These are phyloP conservation scores for Kazachstania psychrophila DNA, from an alignment of 805 yeast genomes.

Conservation along the genomic window DNA sequence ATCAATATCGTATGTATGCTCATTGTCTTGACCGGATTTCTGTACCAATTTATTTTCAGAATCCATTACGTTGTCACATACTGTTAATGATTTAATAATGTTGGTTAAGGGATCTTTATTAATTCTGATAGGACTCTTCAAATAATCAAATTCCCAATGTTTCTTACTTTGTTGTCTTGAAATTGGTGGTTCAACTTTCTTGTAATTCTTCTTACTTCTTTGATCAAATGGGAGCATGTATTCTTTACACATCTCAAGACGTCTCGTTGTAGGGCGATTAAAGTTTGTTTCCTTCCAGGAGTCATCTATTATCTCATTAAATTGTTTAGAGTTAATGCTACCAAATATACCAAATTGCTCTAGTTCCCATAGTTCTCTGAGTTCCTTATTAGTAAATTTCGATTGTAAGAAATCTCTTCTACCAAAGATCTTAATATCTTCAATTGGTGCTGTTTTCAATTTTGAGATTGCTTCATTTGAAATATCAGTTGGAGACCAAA, in stretches of 20 bases:
- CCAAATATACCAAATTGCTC: slow-evolving; percentile 43
- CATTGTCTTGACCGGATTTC: slow-evolving; percentile 6
- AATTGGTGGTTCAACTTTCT: slow-evolving; percentile 8
- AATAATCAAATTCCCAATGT: slow-evolving; percentile 62
- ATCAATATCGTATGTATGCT: slow-evolving; percentile 38
- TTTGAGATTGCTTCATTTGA: slow-evolving; percentile 46
- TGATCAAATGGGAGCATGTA: slow-evolving; percentile 33
- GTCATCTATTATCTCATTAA: slow-evolving; percentile 15
- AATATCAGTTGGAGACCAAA: slow-evolving; percentile 69
- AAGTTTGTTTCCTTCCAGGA: slow-evolving; percentile 15
- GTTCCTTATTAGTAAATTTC: slow-evolving; percentile 87
- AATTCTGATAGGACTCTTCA: slow-evolving; percentile 53
- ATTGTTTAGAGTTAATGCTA: slow-evolving; percentile 33
- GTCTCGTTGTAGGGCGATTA: slow-evolving; percentile 53
- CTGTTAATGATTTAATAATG: slow-evolving; percentile 23
- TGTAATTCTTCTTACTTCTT: slow-evolving; percentile 24
- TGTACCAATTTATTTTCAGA: slow-evolving; percentile 18
- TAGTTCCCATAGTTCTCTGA: slow-evolving; percentile 71
- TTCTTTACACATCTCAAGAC: slow-evolving; percentile 53
- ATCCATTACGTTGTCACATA: slow-evolving; percentile 14
- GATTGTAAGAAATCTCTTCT: slow-evolving; percentile 79
- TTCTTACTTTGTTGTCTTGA: slow-evolving; percentile 13
- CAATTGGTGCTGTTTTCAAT: slow-evolving; percentile 47
- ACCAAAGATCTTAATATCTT: slow-evolving; percentile 64
- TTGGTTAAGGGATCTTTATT: slow-evolving; percentile 32